Conservation (phyloP, 2,329 filamentous ascomycete species). For the Penicillium sp. region DNA sequence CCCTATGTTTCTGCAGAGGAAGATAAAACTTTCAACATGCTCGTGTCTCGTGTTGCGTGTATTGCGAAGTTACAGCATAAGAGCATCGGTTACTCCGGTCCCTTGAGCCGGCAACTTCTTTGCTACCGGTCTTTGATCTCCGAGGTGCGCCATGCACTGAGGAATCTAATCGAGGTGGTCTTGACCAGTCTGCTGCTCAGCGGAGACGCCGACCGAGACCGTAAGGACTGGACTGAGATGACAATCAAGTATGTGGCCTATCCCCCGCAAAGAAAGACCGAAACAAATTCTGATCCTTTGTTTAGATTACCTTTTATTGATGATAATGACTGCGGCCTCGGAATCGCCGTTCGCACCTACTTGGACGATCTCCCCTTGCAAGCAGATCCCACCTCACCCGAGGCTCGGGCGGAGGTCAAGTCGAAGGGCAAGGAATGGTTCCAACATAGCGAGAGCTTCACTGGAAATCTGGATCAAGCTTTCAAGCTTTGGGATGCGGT, state of each 20-base stretch:
- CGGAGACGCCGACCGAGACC: slow-evolving; percentile 72
- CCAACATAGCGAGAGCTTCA: slow-evolving; percentile 59
- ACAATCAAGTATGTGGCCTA: slow-evolving; percentile 64
- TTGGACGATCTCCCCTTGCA: slow-evolving; percentile 56
- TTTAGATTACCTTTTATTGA: slow-evolving; percentile 46
- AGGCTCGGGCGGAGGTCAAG: slow-evolving; percentile 52
- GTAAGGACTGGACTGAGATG: slow-evolving; percentile 67
- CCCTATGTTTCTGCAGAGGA: slow-evolving; percentile 52
- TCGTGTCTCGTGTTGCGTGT: slow-evolving; percentile 84
- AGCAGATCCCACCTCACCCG: slow-evolving; percentile 53
- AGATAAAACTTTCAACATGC: slow-evolving; percentile 73
- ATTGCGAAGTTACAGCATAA: slow-evolving; percentile 80
- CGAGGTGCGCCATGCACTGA: slow-evolving; percentile 73
- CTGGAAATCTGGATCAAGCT: slow-evolving; percentile 58
- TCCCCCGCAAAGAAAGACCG: not conserved
- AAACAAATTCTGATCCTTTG: not conserved
- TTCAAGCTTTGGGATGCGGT: slow-evolving; percentile 67
- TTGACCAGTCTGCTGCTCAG: slow-evolving; percentile 77
- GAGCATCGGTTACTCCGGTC: slow-evolving; percentile 87
- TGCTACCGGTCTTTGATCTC: slow-evolving; percentile 82
- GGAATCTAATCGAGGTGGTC: slow-evolving; percentile 82
- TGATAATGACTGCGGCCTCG: slow-evolving; percentile 48
- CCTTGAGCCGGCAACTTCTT: slow-evolving; percentile 84
- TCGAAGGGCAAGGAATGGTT: slow-evolving; percentile 61
- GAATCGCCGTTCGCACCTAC: slow-evolving; percentile 51